Base-by-base conservation (phyloP, 1,139 yeast species). In the Oligophagozyma castellii region DNA sequence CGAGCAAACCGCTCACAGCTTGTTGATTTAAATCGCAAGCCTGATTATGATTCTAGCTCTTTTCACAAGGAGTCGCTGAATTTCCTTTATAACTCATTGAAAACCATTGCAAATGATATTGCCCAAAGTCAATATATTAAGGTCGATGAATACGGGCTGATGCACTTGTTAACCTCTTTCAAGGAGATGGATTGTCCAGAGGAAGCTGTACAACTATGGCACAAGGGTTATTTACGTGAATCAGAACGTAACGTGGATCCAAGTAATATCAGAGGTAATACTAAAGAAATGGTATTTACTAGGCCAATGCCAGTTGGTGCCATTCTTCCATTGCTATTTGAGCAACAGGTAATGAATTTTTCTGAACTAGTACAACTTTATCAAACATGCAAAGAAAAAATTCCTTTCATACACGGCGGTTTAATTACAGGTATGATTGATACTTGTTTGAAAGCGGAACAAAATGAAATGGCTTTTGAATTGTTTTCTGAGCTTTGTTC, bases 261-360 rank as follows among this genome's bases (percentile, higher is more conserved):
- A n/a, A n/a, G n/a, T n/a, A n/a, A n/a, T n/a, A n/a, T n/a, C n/a
- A n/a, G n/a, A n/a, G n/a, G n/a, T n/a, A 18, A 18, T 18, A 10
- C 20, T 7, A 10, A 10, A 7, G 29, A 35, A 14, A 31, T 39
- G 13, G 33, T 53, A 14, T 58, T 58, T 33, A 43, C 44, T 51
- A 60, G 60, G 42, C 78, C 73, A 34, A 60, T 59, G 33, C 76
- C 76, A 14, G 68, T 79, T 39, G 81, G 92, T 12, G 68, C 73
- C 5, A 67, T 79, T 19, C 63, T 81, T 44, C 84, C 84, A 13
- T 59, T 77, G 24, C 67, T 83, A 37, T 73, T 63, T 40, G 70
- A 69, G 34, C 58, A 66, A 27, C 71, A 26, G 4, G 15, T 75
- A 23, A 63, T 74, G 31, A 55, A 67, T 13, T 76, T 76, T 45